phyloP scores from a whole-genome alignment of 164 flowering plant species.

The Kalanchoe fedtschenkoi region DNA sequence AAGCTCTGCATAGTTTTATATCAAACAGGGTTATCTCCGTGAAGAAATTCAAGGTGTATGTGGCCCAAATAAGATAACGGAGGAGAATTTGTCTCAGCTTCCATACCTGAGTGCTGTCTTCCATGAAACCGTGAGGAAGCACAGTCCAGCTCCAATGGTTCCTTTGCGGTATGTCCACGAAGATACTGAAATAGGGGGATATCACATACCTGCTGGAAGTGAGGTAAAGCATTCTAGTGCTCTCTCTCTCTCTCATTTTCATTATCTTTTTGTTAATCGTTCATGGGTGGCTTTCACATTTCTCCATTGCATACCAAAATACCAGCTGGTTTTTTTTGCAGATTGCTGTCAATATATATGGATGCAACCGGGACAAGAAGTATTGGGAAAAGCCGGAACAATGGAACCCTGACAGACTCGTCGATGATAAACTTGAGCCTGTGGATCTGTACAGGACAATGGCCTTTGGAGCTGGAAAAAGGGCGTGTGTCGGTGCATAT shows the following conservation, averaged over 20 bases:
- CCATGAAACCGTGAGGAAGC: constrained; percentile 79
- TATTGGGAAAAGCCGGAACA: constrained; percentile 63
- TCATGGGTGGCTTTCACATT: neutral
- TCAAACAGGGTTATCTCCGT: constrained; percentile 40
- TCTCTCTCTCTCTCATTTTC: neutral
- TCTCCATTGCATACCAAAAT: neutral
- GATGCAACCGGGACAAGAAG: constrained; percentile 80
- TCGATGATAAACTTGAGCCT: constrained; percentile 37
- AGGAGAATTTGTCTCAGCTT: constrained; percentile 54
- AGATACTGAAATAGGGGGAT: constrained; percentile 81
- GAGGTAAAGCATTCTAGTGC: constrained; percentile 30
- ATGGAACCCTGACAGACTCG: constrained; percentile 87
- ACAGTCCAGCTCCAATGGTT: constrained; percentile 70
- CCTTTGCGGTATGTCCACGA: constrained; percentile 75
- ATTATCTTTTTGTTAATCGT: neutral
- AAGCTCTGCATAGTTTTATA: neutral
- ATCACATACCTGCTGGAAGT: constrained; percentile 63
- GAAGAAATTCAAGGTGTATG: constrained; percentile 50
- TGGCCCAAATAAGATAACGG: constrained; percentile 44
- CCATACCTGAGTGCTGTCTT: constrained; percentile 67
- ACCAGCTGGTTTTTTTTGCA: constrained; percentile 12
- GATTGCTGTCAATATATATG: constrained; percentile 83
- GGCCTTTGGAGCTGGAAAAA: constrained; percentile 94
- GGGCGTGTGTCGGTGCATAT: constrained; percentile 81
- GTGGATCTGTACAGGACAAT: constrained; percentile 75